Percentiles rank a stretch among this genome's conserved stretches.
These are phyloP conservation scores for Boletus speciosus DNA, from an alignment of 768 basidiomycete species.

Conservation along the genomic window DNA sequence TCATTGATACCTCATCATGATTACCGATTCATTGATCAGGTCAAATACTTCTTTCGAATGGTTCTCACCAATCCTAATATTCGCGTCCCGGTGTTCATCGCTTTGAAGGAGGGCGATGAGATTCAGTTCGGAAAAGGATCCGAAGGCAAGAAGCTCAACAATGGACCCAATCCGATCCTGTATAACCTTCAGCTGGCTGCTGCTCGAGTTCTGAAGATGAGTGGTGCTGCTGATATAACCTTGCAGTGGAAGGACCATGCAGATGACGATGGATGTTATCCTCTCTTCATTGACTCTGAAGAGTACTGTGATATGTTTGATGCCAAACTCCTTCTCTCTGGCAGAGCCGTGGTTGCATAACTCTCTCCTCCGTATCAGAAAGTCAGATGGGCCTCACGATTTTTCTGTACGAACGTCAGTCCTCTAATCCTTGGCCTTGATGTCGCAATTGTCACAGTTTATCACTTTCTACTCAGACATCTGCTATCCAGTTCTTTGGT, in stretches of 20 bases:
- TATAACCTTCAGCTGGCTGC: constrained; percentile 4
- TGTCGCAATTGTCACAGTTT: too few relatives aligned
- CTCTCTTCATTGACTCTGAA: neutral
- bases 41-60: neutral
- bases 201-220: constrained; percentile 6
- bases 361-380: too few relatives aligned
- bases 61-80: neutral
- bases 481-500: too few relatives aligned
- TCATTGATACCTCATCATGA: neutral
- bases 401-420: too few relatives aligned
- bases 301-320: neutral
- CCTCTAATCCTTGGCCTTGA: too few relatives aligned
- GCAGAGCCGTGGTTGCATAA: too few relatives aligned
- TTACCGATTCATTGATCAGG: neutral
- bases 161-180: neutral
- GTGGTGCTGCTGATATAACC: constrained; percentile 7
- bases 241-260: neutral
- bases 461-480: too few relatives aligned
- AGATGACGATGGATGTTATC: neutral
- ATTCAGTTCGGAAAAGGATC: constrained; percentile 1
- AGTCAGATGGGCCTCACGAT: too few relatives aligned
- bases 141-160: neutral
- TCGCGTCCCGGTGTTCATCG: neutral
- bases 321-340: too few relatives aligned
- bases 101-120: constrained; percentile 2